phyloP scores from a whole-genome alignment of 495 filamentous ascomycete genomes.

The Friedmanniomyces endolithicus region DNA sequence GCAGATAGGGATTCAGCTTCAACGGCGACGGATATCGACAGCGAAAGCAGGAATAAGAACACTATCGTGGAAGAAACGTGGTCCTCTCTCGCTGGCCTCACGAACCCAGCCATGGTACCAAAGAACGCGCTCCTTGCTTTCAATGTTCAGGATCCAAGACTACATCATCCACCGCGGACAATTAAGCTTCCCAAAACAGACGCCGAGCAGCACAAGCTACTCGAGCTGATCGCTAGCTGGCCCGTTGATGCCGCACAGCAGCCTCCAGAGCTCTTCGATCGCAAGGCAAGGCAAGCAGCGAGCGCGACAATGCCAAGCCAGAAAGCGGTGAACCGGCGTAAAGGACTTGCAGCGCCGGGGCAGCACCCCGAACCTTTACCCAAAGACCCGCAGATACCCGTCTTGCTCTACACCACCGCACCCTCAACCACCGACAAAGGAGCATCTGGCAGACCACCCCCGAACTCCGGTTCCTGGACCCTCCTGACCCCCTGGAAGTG shows the following conservation, averaged over 20 bases:
- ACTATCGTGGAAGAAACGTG: slow-evolving; percentile 33
- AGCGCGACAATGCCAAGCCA: slow-evolving; percentile 62
- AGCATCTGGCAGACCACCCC: background rate
- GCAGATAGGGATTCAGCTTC: slow-evolving; percentile 35
- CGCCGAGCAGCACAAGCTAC: slow-evolving; percentile 38
- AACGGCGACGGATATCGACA: background rate
- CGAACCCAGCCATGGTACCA: slow-evolving; percentile 67
- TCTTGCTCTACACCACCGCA: slow-evolving; percentile 51
- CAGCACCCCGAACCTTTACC: slow-evolving; percentile 42
- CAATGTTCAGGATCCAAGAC: slow-evolving; percentile 62
- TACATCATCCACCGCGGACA: slow-evolving; percentile 54
- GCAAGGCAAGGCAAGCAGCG: slow-evolving; percentile 47
- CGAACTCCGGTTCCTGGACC: slow-evolving; percentile 62
- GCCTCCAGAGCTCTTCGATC: slow-evolving; percentile 54
- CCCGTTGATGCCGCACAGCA: slow-evolving; percentile 47
- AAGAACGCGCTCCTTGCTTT: slow-evolving; percentile 60
- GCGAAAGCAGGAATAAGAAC: background rate
- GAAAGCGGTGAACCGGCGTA: slow-evolving; percentile 76
- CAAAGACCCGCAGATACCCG: slow-evolving; percentile 71
- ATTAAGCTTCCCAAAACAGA: slow-evolving; percentile 29
- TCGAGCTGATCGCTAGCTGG: slow-evolving; percentile 54
- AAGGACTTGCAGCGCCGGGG: slow-evolving; percentile 53
- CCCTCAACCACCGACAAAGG: slow-evolving; percentile 23
- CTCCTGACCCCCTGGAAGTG: slow-evolving; percentile 87
- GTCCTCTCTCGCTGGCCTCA: slow-evolving; percentile 51